Evolutionary conservation across 352 stramenopile species (phyloP).

Genomic region (Globisporangium parvum): DNA sequence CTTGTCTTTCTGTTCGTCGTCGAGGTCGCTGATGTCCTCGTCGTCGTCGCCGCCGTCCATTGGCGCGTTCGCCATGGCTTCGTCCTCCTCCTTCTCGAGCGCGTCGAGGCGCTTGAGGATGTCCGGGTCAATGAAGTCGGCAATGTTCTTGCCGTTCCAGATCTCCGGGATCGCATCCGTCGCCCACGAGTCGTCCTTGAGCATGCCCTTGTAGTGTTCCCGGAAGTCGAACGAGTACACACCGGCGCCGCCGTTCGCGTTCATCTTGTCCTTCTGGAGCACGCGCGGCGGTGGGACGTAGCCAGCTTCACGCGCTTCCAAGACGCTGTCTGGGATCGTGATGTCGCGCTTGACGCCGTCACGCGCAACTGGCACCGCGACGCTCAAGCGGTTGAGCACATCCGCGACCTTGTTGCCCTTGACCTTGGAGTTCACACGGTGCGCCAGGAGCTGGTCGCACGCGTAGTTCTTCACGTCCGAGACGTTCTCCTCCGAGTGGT

Average conservation of each 20-base stretch:
- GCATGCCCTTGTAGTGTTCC: constrained; percentile 95
- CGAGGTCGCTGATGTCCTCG: constrained; percentile 87
- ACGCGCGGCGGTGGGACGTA: constrained; percentile 30
- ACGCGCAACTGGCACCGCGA: constrained; percentile 92
- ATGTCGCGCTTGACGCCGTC: constrained; percentile 89
- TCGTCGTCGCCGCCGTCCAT: constrained; percentile 86
- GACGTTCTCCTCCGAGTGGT: constrained; percentile 97
- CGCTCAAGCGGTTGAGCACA: constrained; percentile 95
- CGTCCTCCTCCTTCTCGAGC: constrained; percentile 97
- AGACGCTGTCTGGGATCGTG: constrained; percentile 92
- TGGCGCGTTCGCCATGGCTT: constrained; percentile 88
- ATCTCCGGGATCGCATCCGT: constrained; percentile 98
- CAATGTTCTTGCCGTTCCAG: constrained; percentile 99
- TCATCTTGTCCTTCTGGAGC: constrained; percentile 86
- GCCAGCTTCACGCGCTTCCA: constrained; percentile 67
- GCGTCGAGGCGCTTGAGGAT: constrained; percentile 95
- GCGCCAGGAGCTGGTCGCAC: constrained; percentile 94
- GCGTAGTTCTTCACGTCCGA: constrained; percentile 92
- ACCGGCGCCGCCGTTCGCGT: constrained; percentile 95
- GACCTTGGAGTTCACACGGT: constrained; percentile 93
- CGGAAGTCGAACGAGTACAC: constrained; percentile 97
- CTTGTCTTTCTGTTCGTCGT: constrained; percentile 95
- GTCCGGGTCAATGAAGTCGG: constrained; percentile 98
- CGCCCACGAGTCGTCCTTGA: constrained; percentile 95
- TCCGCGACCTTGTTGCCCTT: constrained; percentile 95